Evolutionary conservation across 1,139 yeast species (phyloP).

Genomic region (Candida sanyaensis): DNA sequence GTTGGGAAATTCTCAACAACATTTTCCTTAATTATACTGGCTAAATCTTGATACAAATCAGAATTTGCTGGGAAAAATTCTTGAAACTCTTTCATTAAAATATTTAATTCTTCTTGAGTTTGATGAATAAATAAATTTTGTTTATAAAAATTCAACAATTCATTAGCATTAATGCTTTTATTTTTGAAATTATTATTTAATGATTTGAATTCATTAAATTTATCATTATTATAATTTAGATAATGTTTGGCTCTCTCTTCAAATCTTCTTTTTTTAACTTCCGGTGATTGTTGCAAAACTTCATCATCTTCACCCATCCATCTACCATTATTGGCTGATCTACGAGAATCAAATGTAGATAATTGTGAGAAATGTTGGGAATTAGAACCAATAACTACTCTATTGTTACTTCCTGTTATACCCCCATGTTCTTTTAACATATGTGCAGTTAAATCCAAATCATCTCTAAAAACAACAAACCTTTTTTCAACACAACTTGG

Average conservation of each 20-base stretch:
- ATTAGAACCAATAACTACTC: slow-evolving; percentile 45
- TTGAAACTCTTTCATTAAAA: slow-evolving; percentile 57
- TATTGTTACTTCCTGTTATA: slow-evolving; percentile 44
- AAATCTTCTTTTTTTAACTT: slow-evolving; percentile 60
- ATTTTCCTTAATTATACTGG: slow-evolving; percentile 25
- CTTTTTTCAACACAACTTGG: slow-evolving; percentile 83
- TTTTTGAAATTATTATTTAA: slow-evolving; percentile 52
- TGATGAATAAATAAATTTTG: slow-evolving; percentile 46
- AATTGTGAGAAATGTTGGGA: slow-evolving; percentile 65
- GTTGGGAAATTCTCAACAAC: slow-evolving; percentile 30
- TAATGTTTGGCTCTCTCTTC: slow-evolving; percentile 87
- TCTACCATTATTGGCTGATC: slow-evolving; percentile 5
- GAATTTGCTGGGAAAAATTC: slow-evolving; percentile 49
- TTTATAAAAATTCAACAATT: slow-evolving; percentile 52
- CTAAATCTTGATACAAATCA: slow-evolving; percentile 29
- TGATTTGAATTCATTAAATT: slow-evolving; percentile 49
- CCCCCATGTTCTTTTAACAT: slow-evolving; percentile 83
- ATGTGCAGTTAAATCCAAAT: slow-evolving; percentile 85
- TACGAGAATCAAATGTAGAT: slow-evolving; percentile 49
- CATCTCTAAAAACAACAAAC: slow-evolving; percentile 89
- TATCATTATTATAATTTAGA: slow-evolving; percentile 52
- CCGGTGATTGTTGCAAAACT: slow-evolving; percentile 37
- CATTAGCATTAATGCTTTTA: slow-evolving; percentile 48
- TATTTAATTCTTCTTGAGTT: slow-evolving; percentile 47
- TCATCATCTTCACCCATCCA: slow-evolving; percentile 25